Evolutionary conservation across 202 grass and related monocot species (phyloP), one percentile per base, ranked within the genome.

Genomic region (Tripidium arundinaceum): DNA sequence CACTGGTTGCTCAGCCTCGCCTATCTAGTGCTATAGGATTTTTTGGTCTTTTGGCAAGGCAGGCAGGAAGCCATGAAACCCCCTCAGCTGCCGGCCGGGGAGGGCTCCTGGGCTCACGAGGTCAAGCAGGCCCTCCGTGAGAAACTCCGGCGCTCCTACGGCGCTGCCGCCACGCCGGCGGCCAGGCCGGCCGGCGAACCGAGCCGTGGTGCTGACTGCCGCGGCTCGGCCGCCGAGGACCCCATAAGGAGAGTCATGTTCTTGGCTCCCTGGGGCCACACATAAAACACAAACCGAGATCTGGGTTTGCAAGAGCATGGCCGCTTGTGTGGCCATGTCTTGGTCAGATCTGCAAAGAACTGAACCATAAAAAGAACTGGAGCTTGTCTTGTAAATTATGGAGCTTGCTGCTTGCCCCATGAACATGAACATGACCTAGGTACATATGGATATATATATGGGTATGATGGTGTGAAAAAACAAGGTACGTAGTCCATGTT

Each of bases 161-260:
- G 65, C 86, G 54, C 75, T 75, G 52, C 49, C 8, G 66, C 70
- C 19, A 52, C 64, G 36, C 65, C 78, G 49, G 46, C 64, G 29
- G 21, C 82, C 4, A 79, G 42, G 43, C 74, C 72, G 70, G 49
- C 58, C 8, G 24, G 78, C 65, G 78, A 80, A 31, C 50, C 80
- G 21, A 83, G 84, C 82, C 81, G 81, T 39, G 92, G 89, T 12
- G 70, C 74, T 26, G 86, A 88, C 77, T 80, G 90, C 83, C 83
- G 90, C 60, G 62, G 83, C 79, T 72, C 79, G 28, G 71, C 79
- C 22, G 65, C 79, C 0, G 94, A 93, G 75, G 94, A 97, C 69
- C 94, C 94, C 36, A 97, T 97, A 62, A 84, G 94, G 83, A 93
- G 94, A 91, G 89, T 97, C 73, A 94, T 97, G 85, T 97, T 97